These are phyloP conservation scores for Picea abies DNA, from an alignment of 83 land plant genomes.

Conservation along the genomic window DNA sequence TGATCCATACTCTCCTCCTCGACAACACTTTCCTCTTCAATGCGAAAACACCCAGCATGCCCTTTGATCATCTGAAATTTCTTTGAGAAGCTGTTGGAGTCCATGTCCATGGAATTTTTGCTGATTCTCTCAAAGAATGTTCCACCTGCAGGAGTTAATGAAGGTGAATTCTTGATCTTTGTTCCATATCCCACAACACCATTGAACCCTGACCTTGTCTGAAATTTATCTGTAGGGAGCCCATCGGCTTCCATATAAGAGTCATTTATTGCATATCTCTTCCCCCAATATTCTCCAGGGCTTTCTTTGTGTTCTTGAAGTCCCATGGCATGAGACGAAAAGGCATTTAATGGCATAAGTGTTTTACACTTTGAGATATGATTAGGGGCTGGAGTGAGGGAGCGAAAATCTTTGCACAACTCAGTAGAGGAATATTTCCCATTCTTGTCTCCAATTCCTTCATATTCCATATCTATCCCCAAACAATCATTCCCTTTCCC, in stretches of 20 bases:
- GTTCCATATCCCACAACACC: background rate
- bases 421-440: too few relatives aligned
- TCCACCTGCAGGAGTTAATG: slow-evolving; percentile 1
- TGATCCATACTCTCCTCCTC: slow-evolving; percentile 6
- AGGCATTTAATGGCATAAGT: background rate
- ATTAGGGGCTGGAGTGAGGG: background rate
- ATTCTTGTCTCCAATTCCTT: too few relatives aligned
- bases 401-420: too few relatives aligned
- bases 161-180: background rate
- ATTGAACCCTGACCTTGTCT: background rate
- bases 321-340: background rate
- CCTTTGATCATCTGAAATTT: background rate
- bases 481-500: too few relatives aligned
- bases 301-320: background rate
- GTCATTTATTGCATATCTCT: background rate
- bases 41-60: slow-evolving; percentile 10
- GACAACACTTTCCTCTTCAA: slow-evolving; percentile 9
- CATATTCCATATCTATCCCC: too few relatives aligned
- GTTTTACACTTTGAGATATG: background rate
- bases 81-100: background rate
- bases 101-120: slow-evolving; percentile 6
- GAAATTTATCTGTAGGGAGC: background rate
- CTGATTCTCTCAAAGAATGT: background rate
- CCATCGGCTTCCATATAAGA: background rate
- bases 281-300: background rate